Evolutionary conservation across 2,329 filamentous ascomycete genomes (phyloP), one percentile per base, ranked within the genome.

Genomic region (Neonectria neomacrospora): DNA sequence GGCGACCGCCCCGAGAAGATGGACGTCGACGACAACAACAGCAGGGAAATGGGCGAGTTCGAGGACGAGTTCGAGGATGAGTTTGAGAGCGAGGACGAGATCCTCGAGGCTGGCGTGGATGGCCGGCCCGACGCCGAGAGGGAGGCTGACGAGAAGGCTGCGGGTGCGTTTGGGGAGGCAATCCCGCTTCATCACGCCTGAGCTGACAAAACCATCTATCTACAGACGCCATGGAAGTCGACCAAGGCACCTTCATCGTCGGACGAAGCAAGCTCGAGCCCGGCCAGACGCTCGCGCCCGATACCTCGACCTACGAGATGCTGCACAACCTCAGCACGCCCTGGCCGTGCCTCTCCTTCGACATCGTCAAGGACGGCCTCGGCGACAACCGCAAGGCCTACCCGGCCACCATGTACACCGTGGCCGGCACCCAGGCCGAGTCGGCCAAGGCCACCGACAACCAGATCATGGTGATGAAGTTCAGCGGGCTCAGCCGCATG

Each of bases 301-400:
- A 99, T 80, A 85, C 92, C 63, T 93, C 92, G n/a, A 95, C 95
- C 6, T 99, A 99, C 82, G 91, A 97, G 78, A 96, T 99, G 94
- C 88, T 99, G 63, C 96, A 99, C 83, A 93, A 89, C 65, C 87
- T 99, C 67, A 96, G 91, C 79, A 94, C 94, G 8, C 94, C 94
- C 1, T 99, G 96, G 96, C 96, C 96, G 3, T 99, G 96, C 77
- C 86, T 99, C 16, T 98, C 95, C 2, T 97, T 97, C 80, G 96
- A 98, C 77, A 91, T 99, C 64, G 80, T 99, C 66, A 90, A 86
- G 72, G 96, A 99, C 80, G 85, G 85, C 55, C 86, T 99, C 18
- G 96, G 96, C 70, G 91, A 97, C 76, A 90, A 93, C 79, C 91
- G 96, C 75, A 96, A 91, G 78, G 90, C 91, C n/a, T 99, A 96